Evolutionary conservation across 2,329 filamentous ascomycete genomes (phyloP).

Genomic region (Ascochyta koolunga): DNA sequence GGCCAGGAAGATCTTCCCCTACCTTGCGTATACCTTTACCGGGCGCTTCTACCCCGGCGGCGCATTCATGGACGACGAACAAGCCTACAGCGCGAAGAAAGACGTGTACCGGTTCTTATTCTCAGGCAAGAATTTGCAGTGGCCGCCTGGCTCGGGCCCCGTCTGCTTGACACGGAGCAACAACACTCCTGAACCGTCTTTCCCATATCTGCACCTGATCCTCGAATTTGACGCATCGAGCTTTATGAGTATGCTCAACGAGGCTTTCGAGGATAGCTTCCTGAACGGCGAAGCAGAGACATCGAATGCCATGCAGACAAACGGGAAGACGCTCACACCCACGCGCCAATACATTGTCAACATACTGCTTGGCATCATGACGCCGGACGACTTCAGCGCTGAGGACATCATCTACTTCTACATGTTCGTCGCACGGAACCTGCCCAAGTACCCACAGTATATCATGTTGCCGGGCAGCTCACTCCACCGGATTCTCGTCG

Average conservation of each 20-base stretch:
- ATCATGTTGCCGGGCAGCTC: conserved; percentile 87
- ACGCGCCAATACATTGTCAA: conserved; percentile 93
- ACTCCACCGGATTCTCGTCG: conserved; percentile 77
- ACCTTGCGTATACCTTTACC: conserved; percentile 89
- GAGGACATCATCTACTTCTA: conserved; percentile 93
- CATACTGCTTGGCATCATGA: conserved; percentile 91
- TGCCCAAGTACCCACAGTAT: conserved; percentile 96
- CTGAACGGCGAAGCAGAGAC: conserved; percentile 79
- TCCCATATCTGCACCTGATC: conserved; percentile 83
- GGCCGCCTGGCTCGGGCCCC: conserved; percentile 70
- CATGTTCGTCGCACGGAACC: conserved; percentile 96
- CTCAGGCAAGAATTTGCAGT: conserved; percentile 76
- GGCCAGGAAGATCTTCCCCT: conserved; percentile 91
- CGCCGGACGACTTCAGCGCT: conserved; percentile 71
- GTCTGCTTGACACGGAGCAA: conserved; percentile 65
- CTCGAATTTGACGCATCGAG: conserved; percentile 88
- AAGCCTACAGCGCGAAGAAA: conserved; percentile 78
- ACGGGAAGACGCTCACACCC: conserved; percentile 61
- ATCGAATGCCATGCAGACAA: conserved; percentile 57
- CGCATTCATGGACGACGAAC: conserved; percentile 72
- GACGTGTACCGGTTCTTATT: conserved; percentile 95
- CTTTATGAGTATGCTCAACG: conserved; percentile 93
- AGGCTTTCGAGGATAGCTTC: conserved; percentile 95
- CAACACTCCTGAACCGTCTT: conserved; percentile 70
- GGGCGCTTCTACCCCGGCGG: conserved; percentile 91